Conservation (phyloP, 805 yeast species). For the Teunomyces pallodes region DNA sequence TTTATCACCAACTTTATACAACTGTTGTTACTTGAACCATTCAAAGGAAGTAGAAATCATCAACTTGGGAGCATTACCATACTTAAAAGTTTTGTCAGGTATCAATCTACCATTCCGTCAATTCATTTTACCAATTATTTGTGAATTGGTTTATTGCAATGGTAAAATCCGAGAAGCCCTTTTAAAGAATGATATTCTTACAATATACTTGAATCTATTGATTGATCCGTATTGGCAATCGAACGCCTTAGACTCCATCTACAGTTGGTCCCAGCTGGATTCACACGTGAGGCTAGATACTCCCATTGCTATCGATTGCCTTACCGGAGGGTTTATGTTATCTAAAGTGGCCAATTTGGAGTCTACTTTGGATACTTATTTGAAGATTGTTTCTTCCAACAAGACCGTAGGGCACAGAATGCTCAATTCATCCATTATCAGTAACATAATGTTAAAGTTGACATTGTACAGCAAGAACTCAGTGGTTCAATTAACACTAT, state of each 20-base stretch:
- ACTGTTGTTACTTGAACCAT: conserved; percentile 49
- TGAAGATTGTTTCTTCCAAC: conserved; percentile 29
- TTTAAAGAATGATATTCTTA: conserved; percentile 35
- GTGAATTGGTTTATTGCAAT: conserved; percentile 51
- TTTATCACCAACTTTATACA: conserved; percentile 49
- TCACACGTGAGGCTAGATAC: conserved; percentile 19
- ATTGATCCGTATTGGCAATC: conserved; percentile 58
- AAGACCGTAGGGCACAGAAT: conserved; percentile 19
- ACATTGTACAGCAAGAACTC: conserved; percentile 27
- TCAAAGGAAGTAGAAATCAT: conserved; percentile 46
- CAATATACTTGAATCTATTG: conserved; percentile 38
- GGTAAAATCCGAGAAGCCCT: conserved; percentile 36
- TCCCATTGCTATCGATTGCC: conserved; percentile 26
- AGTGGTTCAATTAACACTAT: conserved; percentile 36
- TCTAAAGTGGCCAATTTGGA: conserved; percentile 43
- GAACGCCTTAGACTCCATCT: conserved; percentile 50
- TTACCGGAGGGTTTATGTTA: conserved; percentile 40
- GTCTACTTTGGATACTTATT: conserved; percentile 39
- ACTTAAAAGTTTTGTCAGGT: conserved; percentile 36
- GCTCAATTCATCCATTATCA: conserved; percentile 25
- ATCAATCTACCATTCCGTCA: conserved; percentile 47
- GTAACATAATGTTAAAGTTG: conserved; percentile 30
- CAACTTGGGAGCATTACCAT: conserved; percentile 45
- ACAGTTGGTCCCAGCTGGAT: conserved; percentile 37
- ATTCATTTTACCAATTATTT: conserved; percentile 50